A percentile compares a stretch with the other conserved stretches of the same genome.
Evolutionary conservation across 2,329 filamentous ascomycete genomes (phyloP).

Genomic region (Colletotrichum zoysiae): DNA sequence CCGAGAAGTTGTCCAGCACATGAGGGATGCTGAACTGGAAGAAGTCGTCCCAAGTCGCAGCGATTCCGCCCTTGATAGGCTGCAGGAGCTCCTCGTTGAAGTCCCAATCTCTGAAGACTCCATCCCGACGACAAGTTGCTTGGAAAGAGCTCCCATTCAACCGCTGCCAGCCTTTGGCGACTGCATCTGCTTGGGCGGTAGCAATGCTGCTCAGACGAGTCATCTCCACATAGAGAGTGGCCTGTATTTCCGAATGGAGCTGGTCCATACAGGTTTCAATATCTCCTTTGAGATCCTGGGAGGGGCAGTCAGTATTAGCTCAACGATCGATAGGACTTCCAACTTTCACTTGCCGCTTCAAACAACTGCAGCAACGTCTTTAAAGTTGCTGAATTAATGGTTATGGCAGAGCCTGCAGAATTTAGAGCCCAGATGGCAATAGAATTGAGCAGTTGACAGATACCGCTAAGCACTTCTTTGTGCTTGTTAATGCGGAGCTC

Average conservation of each 20-base stretch:
- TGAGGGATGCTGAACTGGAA: slow-evolving; percentile 3
- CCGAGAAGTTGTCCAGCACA: not conserved
- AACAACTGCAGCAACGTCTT: not conserved
- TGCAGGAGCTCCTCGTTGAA: slow-evolving; percentile 21
- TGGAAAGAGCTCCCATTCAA: not conserved
- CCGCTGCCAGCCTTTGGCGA: not conserved
- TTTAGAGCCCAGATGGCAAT: slow-evolving; percentile 27
- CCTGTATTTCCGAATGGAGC: not conserved
- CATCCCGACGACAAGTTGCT: not conserved
- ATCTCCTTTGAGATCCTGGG: not conserved
- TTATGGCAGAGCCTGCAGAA: not conserved
- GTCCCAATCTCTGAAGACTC: not conserved
- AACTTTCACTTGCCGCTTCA: not conserved
- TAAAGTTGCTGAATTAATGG: not conserved
- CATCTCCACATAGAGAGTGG: not conserved
- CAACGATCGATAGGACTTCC: rapidly evolving
- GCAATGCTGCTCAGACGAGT: not conserved
- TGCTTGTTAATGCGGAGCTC: slow-evolving; percentile 23
- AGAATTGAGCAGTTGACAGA: slow-evolving; percentile 18
- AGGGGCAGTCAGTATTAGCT: not conserved
- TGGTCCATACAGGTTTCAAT: not conserved
- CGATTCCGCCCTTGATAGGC: not conserved
- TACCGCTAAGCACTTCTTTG: not conserved
- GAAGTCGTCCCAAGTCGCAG: not conserved
- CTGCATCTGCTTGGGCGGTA: not conserved